Percentiles rank a stretch among this genome's conserved stretches.
These are phyloP conservation scores for Lenwebbia sp. DNA, from an alignment of 345 rosid species.

Conservation along the genomic window DNA sequence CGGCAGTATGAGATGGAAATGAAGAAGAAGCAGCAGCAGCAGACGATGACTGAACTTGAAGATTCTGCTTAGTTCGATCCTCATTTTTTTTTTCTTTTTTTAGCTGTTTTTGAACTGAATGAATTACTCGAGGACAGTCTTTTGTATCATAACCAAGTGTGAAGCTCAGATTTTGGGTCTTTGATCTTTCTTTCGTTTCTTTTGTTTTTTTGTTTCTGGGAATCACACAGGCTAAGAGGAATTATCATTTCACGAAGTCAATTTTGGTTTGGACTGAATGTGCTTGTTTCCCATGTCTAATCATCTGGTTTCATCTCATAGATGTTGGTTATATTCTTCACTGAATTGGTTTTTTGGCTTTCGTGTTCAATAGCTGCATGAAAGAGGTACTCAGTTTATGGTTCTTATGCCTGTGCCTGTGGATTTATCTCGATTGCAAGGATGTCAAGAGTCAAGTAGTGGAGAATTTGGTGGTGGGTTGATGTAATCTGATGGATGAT, in stretches of 20 bases:
- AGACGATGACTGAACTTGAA: slow-evolving; percentile 35
- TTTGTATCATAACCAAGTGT: background rate
- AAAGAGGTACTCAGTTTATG: background rate
- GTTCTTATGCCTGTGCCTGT: background rate
- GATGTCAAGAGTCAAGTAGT: background rate
- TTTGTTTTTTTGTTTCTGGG: background rate
- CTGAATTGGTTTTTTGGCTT: background rate
- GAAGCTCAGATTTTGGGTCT: background rate
- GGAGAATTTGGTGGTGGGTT: background rate
- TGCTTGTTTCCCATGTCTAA: background rate
- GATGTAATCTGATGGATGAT: background rate
- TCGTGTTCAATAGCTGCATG: background rate
- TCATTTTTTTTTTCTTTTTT: background rate
- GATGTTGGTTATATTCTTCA: background rate
- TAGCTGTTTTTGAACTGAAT: background rate
- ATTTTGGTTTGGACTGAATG: background rate
- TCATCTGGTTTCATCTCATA: background rate
- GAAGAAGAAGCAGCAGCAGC: slow-evolving; percentile 20
- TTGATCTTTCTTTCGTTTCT: background rate
- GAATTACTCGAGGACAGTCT: background rate
- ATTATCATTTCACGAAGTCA: background rate
- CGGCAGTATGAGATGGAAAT: slow-evolving; percentile 51
- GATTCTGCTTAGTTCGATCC: slow-evolving; percentile 16
- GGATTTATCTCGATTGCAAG: background rate
- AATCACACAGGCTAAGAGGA: background rate